Evolutionary conservation across 2,329 filamentous ascomycete genomes (phyloP).

Genomic region (Claviceps cyperi): DNA sequence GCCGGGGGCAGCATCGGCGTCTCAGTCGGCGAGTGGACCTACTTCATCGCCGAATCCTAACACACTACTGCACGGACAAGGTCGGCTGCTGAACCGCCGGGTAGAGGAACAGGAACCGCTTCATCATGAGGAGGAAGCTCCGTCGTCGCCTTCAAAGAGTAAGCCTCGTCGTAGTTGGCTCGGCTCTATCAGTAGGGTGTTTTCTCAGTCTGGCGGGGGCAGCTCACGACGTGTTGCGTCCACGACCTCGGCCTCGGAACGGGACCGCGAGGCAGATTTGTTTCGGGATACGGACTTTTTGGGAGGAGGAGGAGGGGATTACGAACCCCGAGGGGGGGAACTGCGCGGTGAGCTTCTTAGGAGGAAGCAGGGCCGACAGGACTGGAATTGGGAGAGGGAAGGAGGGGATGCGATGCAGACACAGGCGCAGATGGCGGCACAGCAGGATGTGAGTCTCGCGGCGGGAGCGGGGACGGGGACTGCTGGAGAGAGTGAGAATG

Average conservation of each 20-base stretch:
- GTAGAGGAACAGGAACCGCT: slow-evolving; percentile 21
- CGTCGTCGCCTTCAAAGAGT: slow-evolving; percentile 41
- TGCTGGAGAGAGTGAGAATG: slow-evolving; percentile 37
- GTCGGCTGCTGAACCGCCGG: no score
- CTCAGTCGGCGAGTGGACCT: background rate
- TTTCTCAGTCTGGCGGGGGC: slow-evolving; percentile 28
- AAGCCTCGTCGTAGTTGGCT: slow-evolving; percentile 49
- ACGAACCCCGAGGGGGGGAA: slow-evolving; percentile 23
- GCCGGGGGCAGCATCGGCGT: slow-evolving; percentile 16
- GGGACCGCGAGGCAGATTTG: background rate
- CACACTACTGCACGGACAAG: no score
- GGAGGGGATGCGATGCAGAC: slow-evolving; percentile 1
- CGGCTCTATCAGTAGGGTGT: slow-evolving; percentile 51
- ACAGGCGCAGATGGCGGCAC: no score
- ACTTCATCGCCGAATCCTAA: no score
- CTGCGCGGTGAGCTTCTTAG: slow-evolving; percentile 35
- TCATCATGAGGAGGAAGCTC: slow-evolving; percentile 11
- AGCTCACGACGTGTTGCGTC: slow-evolving; percentile 8
- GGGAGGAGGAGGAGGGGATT: slow-evolving; percentile 18
- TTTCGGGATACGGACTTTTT: no score
- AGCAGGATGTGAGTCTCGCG: no score
- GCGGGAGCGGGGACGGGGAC: slow-evolving; percentile 3
- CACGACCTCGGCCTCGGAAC: slow-evolving; percentile 5
- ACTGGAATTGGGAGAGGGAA: slow-evolving; percentile 29
- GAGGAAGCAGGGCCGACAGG: slow-evolving; percentile 39